Evolutionary conservation across 805 yeast genomes (phyloP).

Genomic region (Wickerhamomyces pijperi): DNA sequence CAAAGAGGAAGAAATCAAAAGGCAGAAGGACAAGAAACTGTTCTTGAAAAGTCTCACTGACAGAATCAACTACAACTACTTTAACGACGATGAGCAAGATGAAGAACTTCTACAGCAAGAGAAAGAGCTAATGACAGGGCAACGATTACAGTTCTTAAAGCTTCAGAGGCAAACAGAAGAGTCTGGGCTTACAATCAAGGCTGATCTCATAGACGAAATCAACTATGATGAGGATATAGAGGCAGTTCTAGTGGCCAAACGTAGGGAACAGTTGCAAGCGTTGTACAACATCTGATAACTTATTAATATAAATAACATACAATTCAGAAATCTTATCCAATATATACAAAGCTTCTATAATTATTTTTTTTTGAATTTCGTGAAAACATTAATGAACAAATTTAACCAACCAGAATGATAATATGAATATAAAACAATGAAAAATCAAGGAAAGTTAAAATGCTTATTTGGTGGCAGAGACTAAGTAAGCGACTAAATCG

Average conservation of each 20-base stretch:
- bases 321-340: background rate
- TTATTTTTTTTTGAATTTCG: background rate
- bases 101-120: conserved; percentile 1
- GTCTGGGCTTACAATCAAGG: background rate
- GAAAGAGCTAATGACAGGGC: background rate
- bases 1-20: conserved; percentile 8
- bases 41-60: conserved; percentile 15
- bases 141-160: background rate
- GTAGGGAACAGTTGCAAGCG: background rate
- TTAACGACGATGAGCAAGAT: conserved; percentile 18
- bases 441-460: background rate
- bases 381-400: background rate
- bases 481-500: conserved; percentile 85
- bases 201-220: background rate
- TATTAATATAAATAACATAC: too few species aligned
- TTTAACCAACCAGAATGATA: background rate
- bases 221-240: background rate
- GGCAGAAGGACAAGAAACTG: conserved; percentile 9
- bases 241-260: background rate
- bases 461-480: conserved; percentile 34
- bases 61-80: conserved; percentile 27
- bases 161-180: background rate
- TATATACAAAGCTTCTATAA: background rate
- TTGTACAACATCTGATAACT: background rate
- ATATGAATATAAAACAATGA: background rate